Conservation (phyloP, 805 yeast genomes). For the Yarrowia sp. region DNA sequence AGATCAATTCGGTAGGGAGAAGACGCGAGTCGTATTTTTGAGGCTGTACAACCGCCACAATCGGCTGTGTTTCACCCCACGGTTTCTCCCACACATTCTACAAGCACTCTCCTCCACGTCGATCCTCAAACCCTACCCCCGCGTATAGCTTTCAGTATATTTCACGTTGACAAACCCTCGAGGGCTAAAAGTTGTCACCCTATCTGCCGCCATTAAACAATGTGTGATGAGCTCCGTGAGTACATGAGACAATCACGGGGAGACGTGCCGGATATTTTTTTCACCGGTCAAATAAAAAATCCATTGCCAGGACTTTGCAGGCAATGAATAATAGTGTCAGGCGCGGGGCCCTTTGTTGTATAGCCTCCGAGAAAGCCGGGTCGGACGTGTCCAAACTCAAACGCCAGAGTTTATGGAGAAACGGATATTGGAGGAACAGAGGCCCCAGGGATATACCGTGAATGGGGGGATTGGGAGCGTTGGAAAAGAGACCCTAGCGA, state of each 20-base stretch:
- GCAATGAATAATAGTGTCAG: not conserved
- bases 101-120: not conserved
- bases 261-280: not conserved
- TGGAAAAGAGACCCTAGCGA: not conserved
- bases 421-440: slow-evolving; percentile 7
- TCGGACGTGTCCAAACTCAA: slow-evolving; percentile 20
- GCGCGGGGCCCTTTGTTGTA: not conserved
- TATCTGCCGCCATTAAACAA: not conserved
- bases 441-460: not conserved
- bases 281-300: not conserved
- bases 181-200: not conserved
- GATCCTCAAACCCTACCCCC: slow-evolving; percentile 18
- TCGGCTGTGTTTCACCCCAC: not conserved
- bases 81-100: not conserved
- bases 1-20: not conserved
- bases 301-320: slow-evolving; percentile 12
- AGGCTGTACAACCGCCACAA: not conserved
- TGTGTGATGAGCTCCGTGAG: not conserved
- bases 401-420: slow-evolving; percentile 14
- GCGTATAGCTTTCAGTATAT: not conserved
- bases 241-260: not conserved
- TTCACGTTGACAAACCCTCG: not conserved
- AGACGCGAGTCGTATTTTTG: not conserved
- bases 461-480: not conserved
- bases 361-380: slow-evolving; percentile 21